Evolutionary conservation across 1,139 yeast genomes (phyloP).

Genomic region (Pichia cactophila): DNA sequence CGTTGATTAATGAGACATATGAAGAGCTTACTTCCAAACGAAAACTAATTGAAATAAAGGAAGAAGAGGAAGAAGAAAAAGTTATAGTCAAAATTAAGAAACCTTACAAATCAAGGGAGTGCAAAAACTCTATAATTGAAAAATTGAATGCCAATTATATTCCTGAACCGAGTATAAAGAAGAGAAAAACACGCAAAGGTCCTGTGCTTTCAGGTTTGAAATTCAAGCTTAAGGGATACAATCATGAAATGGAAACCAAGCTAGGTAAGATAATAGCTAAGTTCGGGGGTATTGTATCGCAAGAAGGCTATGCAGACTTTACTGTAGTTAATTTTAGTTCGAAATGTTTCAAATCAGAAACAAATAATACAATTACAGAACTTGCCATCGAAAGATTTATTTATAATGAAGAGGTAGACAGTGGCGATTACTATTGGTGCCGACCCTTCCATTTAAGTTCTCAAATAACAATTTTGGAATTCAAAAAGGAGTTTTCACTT

Average conservation of each 20-base stretch:
- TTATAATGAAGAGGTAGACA: constrained; percentile 9
- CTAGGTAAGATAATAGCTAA: constrained; percentile 33
- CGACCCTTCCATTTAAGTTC: constrained; percentile 33
- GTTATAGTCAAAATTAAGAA: constrained; percentile 24
- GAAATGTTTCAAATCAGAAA: constrained; percentile 1
- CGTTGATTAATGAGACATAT: not conserved
- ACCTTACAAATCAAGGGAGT: constrained; percentile 26
- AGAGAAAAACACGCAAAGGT: not conserved
- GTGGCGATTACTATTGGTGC: constrained; percentile 46
- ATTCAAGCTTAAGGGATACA: constrained; percentile 20
- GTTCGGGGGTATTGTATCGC: constrained; percentile 17
- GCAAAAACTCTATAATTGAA: constrained; percentile 49
- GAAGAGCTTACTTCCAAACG: constrained; percentile 1
- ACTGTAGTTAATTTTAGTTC: constrained; percentile 16
- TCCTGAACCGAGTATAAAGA: not conserved
- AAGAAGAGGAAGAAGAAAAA: constrained; percentile 19
- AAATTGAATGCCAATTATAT: not conserved
- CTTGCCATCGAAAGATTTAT: constrained; percentile 72
- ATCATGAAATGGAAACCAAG: constrained; percentile 29
- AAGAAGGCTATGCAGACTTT: constrained; percentile 7
- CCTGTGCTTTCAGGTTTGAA: constrained; percentile 16
- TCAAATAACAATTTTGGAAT: constrained; percentile 14
- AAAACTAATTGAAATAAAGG: constrained; percentile 6
- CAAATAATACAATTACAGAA: constrained; percentile 45
- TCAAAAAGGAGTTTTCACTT: not conserved